phyloP scores from a whole-genome alignment of 495 filamentous ascomycete genomes.

The Oleoguttula mirabilis region DNA sequence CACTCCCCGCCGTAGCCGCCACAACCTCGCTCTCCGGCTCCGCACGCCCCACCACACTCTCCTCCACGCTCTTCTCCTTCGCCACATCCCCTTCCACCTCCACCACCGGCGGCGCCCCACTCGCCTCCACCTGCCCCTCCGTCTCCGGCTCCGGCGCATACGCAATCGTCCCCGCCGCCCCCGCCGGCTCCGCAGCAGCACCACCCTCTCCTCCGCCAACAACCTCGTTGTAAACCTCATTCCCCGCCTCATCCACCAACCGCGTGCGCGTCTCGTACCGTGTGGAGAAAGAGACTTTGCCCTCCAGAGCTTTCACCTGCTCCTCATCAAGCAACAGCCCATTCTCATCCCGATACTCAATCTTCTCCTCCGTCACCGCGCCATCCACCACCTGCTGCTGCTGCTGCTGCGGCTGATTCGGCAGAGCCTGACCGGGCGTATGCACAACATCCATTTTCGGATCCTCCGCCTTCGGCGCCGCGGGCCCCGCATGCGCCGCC shows the following conservation, averaged over 20 bases:
- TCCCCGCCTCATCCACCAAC: constrained; percentile 64
- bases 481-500: constrained; percentile 15
- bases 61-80: constrained; percentile 52
- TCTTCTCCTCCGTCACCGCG: constrained; percentile 52
- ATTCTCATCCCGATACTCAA: constrained; percentile 91
- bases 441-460: constrained; percentile 23
- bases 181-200: constrained; percentile 2
- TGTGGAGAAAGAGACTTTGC: constrained; percentile 89
- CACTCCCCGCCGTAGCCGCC: constrained; percentile 29
- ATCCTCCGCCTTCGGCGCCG: constrained; percentile 19
- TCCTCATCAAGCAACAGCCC: constrained; percentile 77
- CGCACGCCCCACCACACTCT: constrained; percentile 37
- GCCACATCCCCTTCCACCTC: constrained; percentile 41
- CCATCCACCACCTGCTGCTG: neutral
- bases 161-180: constrained; percentile 10
- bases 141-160: constrained; percentile 16
- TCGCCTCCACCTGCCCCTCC: constrained; percentile 1
- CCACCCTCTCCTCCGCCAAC: constrained; percentile 23
- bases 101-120: constrained; percentile 28
- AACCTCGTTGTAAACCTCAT: constrained; percentile 45
- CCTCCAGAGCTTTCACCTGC: constrained; percentile 70
- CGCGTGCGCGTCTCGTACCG: constrained; percentile 84
- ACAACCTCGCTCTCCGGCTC: constrained; percentile 66
- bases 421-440: constrained; percentile 19
- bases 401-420: neutral